Base-by-base conservation (phyloP, 805 yeast genomes). In the Zygoascus bituminiphila region DNA sequence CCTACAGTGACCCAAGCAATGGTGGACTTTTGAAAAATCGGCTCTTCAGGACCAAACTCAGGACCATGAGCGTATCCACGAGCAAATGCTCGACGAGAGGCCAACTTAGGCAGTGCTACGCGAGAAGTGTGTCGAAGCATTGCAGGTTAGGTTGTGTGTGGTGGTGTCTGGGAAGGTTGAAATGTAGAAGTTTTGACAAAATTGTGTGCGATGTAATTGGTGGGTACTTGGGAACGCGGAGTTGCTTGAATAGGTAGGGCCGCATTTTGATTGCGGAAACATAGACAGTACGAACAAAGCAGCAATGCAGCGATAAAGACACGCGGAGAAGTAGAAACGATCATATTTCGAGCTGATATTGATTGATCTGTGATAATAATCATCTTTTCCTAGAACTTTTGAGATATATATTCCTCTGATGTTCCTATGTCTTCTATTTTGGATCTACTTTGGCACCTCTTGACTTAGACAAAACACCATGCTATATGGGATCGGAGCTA, bases 401-500 rank as follows among this genome's bases (percentile, higher is more conserved):
- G n/a, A n/a, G n/a, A n/a, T n/a, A n/a, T n/a, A n/a, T n/a, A n/a
- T n/a, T n/a, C n/a, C n/a, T n/a, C n/a, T n/a, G n/a, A n/a, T n/a
- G n/a, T n/a, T n/a, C n/a, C n/a, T n/a, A n/a, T n/a, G n/a, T n/a
- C n/a, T n/a, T n/a, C n/a, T n/a, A n/a, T n/a, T n/a, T n/a, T n/a
- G n/a, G n/a, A n/a, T n/a, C n/a, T n/a, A n/a, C n/a, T n/a, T n/a
- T n/a, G n/a, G n/a, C n/a, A n/a, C n/a, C n/a, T n/a, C n/a, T n/a
- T n/a, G n/a, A n/a, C n/a, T n/a, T n/a, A n/a, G n/a, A n/a, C n/a
- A n/a, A n/a, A n/a, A n/a, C n/a, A 29, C 8, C 33, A 36, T 36
- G 39, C 17, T 48, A n/a, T 37, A 25, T 9, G 70, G 79, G 1
- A 79, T 93, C 61, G 98, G 98, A 0, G 88, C 96, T 1, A 89